A percentile compares a stretch with the other conserved stretches of the same genome.
Conservation (phyloP, 2,329 filamentous ascomycete genomes). For the Botrytis deweyae region DNA sequence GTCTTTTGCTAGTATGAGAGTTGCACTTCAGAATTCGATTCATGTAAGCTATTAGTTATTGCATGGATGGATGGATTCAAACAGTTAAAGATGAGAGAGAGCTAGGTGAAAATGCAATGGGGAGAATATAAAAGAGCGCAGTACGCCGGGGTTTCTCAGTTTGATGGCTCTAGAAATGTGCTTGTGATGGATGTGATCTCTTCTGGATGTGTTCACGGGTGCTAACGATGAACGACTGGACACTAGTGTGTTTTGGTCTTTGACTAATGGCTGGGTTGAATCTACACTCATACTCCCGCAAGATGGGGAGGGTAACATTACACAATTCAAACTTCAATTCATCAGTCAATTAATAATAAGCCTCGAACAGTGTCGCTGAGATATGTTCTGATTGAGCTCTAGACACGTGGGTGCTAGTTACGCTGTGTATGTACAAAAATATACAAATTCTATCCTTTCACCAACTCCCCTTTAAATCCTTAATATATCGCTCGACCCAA, state of each 20-base stretch:
- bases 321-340: background rate
- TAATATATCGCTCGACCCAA: background rate
- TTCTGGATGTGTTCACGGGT: background rate
- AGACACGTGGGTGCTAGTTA: background rate
- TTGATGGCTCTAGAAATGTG: background rate
- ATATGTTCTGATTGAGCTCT: background rate
- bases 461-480: background rate
- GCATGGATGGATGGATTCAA: constrained; percentile 11
- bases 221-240: background rate
- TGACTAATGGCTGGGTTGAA: background rate
- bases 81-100: constrained; percentile 4
- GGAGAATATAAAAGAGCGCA: constrained; percentile 17
- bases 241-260: background rate
- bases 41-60: constrained; percentile 19
- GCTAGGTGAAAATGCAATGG: background rate
- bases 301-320: background rate
- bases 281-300: background rate
- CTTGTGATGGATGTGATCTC: background rate
- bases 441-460: background rate
- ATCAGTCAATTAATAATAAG: background rate
- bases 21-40: constrained; percentile 15
- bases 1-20: constrained; percentile 14
- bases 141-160: constrained; percentile 2
- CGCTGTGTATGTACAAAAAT: background rate
- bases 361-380: background rate